These are phyloP conservation scores for Volvox reticuliferus DNA, from an alignment of 139 green algal genomes.

Conservation along the genomic window DNA sequence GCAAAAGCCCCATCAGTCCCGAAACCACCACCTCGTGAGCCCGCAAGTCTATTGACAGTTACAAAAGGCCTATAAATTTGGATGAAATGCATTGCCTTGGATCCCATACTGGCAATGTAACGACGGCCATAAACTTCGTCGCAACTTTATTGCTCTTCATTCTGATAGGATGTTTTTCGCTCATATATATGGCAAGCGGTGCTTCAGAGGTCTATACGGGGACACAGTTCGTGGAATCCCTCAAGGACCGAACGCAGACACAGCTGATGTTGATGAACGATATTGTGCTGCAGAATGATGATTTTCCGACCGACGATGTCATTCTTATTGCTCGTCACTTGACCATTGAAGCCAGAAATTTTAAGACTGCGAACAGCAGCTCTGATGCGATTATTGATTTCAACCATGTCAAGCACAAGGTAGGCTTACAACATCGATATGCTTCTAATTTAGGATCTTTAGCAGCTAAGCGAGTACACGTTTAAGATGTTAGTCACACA, in stretches of 20 bases:
- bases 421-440: background rate
- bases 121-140: no score
- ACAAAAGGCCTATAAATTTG: no score
- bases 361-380: background rate
- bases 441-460: no score
- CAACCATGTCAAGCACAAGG: constrained; percentile 1
- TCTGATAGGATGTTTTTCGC: background rate
- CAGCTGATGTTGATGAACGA: background rate
- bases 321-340: background rate
- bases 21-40: no score
- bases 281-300: background rate
- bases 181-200: no score
- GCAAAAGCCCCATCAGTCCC: no score
- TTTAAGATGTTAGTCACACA: background rate
- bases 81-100: no score
- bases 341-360: background rate
- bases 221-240: background rate
- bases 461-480: no score
- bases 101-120: no score
- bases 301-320: background rate
- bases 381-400: background rate
- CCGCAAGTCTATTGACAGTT: no score
- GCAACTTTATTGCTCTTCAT: background rate
- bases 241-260: background rate
- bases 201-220: no score